Evolutionary conservation across 345 rosid species (phyloP).

Genomic region (Aquilaria sinensis): DNA sequence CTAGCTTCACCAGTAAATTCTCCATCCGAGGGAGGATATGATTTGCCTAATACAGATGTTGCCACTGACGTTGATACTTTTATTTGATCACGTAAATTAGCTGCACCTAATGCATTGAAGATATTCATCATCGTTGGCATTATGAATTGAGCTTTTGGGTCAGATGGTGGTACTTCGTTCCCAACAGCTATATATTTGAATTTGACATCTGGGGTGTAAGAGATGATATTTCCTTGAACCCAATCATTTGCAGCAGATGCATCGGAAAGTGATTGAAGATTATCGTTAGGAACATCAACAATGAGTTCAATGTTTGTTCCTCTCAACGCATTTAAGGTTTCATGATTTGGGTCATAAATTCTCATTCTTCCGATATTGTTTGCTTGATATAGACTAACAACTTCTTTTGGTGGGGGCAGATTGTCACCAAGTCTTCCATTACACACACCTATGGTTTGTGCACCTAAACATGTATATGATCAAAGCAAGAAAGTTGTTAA

Average conservation of each 20-base stretch:
- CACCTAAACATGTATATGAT: slow-evolving; percentile 5
- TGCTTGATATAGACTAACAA: slow-evolving; percentile 20
- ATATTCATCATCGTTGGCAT: background rate
- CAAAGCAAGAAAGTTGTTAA: no score
- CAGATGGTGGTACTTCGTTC: background rate
- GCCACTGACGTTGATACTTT: slow-evolving; percentile 3
- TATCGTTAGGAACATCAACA: slow-evolving; percentile 24
- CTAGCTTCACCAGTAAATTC: slow-evolving; percentile 9
- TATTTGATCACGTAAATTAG: background rate
- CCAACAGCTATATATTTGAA: slow-evolving; percentile 36
- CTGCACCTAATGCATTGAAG: background rate
- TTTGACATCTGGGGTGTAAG: slow-evolving; percentile 25
- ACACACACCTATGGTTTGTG: slow-evolving; percentile 32
- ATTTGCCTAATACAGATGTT: slow-evolving; percentile 1
- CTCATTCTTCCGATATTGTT: slow-evolving; percentile 30
- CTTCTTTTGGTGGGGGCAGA: slow-evolving; percentile 27
- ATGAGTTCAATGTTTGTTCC: slow-evolving; percentile 33
- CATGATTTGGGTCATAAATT: slow-evolving; percentile 29
- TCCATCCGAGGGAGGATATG: slow-evolving; percentile 12
- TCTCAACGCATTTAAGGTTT: slow-evolving; percentile 36
- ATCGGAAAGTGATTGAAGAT: slow-evolving; percentile 18
- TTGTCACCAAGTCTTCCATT: slow-evolving; percentile 33
- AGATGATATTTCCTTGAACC: slow-evolving; percentile 25
- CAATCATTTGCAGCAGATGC: slow-evolving; percentile 21
- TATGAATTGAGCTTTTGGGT: background rate